These are phyloP conservation scores for Solanum appendiculatum DNA, from an alignment of 257 asterid species.

Conservation along the genomic window DNA sequence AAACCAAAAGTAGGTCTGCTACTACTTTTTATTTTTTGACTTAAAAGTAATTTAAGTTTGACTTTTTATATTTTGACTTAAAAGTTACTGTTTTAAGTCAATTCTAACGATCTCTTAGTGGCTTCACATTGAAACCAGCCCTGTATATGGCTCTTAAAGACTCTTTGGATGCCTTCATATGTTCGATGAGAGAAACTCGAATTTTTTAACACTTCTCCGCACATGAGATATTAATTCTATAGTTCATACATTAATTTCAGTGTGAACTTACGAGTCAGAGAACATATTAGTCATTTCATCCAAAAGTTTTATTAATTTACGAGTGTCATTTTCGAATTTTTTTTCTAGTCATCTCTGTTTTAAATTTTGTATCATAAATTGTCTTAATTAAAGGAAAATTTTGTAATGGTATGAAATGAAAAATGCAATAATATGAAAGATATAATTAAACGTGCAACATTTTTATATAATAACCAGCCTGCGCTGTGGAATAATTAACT, in stretches of 20 bases:
- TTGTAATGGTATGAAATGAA: neutral
- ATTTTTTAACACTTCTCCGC: neutral
- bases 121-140: no score
- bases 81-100: no score
- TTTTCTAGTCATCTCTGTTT: neutral
- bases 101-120: no score
- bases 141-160: neutral
- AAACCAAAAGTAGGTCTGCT: no score
- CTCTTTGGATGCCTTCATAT: neutral
- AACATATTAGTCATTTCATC: neutral
- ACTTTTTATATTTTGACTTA: no score
- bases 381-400: neutral
- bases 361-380: neutral
- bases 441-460: neutral
- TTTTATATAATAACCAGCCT: neutral
- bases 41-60: no score
- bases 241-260: neutral
- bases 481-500: neutral
- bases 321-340: neutral
- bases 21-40: no score
- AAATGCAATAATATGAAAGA: neutral
- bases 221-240: neutral
- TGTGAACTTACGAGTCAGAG: neutral
- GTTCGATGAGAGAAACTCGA: neutral
- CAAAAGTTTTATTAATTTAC: neutral